phyloP scores from a whole-genome alignment of 1,284 basidiomycete genomes.

The Ustilago xerochloae region DNA sequence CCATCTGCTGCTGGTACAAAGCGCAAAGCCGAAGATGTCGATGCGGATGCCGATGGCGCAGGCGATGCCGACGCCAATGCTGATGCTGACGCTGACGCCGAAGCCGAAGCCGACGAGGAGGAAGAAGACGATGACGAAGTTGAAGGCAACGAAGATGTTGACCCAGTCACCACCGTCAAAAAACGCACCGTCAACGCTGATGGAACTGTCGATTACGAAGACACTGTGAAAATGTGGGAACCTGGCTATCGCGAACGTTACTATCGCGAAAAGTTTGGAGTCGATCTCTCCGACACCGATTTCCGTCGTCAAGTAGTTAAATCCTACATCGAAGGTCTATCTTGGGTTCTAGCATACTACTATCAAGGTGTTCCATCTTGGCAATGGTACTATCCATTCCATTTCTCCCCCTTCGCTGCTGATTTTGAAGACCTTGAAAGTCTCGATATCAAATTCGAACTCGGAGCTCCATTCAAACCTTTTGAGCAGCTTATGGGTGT shows the following conservation, averaged over 20 bases:
- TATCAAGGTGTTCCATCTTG: slow-evolving; percentile 96
- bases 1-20: slow-evolving; percentile 10
- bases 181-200: slow-evolving; percentile 64
- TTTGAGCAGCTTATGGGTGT: slow-evolving; percentile 99
- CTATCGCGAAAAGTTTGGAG: slow-evolving; percentile 91
- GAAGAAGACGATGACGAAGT: slow-evolving; percentile 72
- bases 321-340: slow-evolving; percentile 90
- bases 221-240: slow-evolving; percentile 83
- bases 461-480: slow-evolving; percentile 91
- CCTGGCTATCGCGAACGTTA: slow-evolving; percentile 86
- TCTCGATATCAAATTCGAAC: slow-evolving; percentile 81
- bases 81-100: slow-evolving; percentile 72
- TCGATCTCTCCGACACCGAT: slow-evolving; percentile 78
- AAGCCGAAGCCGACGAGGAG: slow-evolving; percentile 70
- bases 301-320: slow-evolving; percentile 83
- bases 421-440: slow-evolving; percentile 83
- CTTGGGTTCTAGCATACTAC: slow-evolving; percentile 97
- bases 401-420: slow-evolving; percentile 96
- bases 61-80: slow-evolving; percentile 10
- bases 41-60: slow-evolving; percentile 10
- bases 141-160: slow-evolving; percentile 66
- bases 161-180: slow-evolving; percentile 52
- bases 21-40: slow-evolving; percentile 64
- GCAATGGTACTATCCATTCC: slow-evolving; percentile 99
- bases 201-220: slow-evolving; percentile 82